Evolutionary conservation across 1,139 yeast species (phyloP).

Genomic region (Meyerozyma guilliermondii): DNA sequence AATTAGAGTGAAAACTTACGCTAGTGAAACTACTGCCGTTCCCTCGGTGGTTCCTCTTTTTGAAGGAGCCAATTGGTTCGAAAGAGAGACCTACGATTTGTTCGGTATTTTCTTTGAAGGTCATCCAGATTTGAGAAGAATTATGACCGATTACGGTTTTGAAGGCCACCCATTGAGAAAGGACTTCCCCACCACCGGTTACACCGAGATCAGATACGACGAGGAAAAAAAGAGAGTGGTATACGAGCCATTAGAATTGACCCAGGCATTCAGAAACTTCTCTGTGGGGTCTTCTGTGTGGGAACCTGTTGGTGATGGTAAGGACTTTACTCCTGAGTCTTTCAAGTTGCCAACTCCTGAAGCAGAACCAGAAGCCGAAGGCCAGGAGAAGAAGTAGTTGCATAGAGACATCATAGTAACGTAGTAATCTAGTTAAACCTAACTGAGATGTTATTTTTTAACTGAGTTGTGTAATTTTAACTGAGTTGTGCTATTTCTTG

Average conservation of each 20-base stretch:
- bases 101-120: slow-evolving; percentile 83
- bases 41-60: slow-evolving; percentile 69
- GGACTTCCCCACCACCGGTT: slow-evolving; percentile 91
- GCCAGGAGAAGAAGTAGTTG: slow-evolving; percentile 18
- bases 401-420: not conserved
- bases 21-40: slow-evolving; percentile 76
- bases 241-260: slow-evolving; percentile 83
- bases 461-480: slow-evolving; percentile 4
- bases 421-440: not conserved
- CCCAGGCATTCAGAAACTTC: slow-evolving; percentile 90
- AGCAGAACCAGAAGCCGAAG: slow-evolving; percentile 60
- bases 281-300: slow-evolving; percentile 84
- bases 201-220: slow-evolving; percentile 85
- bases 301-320: slow-evolving; percentile 90
- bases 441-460: too few relatives aligned
- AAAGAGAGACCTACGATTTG: slow-evolving; percentile 83
- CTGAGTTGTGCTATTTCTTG: slow-evolving; percentile 29
- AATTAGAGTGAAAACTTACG: slow-evolving; percentile 85
- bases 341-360: slow-evolving; percentile 81
- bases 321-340: slow-evolving; percentile 73
- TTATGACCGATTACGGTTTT: slow-evolving; percentile 88
- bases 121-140: slow-evolving; percentile 87
- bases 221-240: slow-evolving; percentile 88
- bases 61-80: slow-evolving; percentile 87
- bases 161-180: slow-evolving; percentile 91